phyloP scores from a whole-genome alignment of 2,329 filamentous ascomycete species.

The Penicillium aurantiogriseum region DNA sequence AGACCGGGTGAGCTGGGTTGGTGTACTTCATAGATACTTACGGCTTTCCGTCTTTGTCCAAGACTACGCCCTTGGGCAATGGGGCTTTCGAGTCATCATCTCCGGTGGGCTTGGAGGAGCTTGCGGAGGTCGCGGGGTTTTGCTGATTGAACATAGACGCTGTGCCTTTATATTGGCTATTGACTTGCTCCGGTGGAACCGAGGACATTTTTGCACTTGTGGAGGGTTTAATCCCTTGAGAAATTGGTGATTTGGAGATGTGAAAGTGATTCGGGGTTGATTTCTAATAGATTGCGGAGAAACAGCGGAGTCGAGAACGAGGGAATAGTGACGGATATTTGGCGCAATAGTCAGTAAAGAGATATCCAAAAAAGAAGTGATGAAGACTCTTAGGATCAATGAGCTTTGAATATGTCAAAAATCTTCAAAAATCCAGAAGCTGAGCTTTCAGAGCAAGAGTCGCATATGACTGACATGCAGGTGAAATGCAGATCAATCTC shows the following conservation, averaged over 20 bases:
- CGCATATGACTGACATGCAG: neutral
- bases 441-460: neutral
- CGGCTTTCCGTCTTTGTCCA: constrained; percentile 53
- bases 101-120: constrained; percentile 22
- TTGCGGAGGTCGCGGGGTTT: constrained; percentile 8
- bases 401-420: neutral
- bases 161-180: constrained; percentile 12
- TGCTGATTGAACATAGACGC: constrained; percentile 17
- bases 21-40: constrained; percentile 26
- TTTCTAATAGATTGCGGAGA: constrained; percentile 23
- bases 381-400: neutral
- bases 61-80: constrained; percentile 48
- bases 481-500: constrained; percentile 2
- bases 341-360: neutral
- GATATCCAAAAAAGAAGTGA: neutral
- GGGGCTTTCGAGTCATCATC: constrained; percentile 30
- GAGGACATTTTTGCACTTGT: constrained; percentile 15
- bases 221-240: neutral
- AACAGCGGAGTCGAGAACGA: constrained; percentile 2
- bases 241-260: neutral
- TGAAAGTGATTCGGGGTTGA: constrained; percentile 6
- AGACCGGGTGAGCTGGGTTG: neutral
- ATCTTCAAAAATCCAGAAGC: neutral
- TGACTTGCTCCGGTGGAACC: constrained; percentile 24
- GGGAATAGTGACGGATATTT: neutral